Conservation (phyloP, 306 rosid genomes). For the Alnus glutinosa region DNA sequence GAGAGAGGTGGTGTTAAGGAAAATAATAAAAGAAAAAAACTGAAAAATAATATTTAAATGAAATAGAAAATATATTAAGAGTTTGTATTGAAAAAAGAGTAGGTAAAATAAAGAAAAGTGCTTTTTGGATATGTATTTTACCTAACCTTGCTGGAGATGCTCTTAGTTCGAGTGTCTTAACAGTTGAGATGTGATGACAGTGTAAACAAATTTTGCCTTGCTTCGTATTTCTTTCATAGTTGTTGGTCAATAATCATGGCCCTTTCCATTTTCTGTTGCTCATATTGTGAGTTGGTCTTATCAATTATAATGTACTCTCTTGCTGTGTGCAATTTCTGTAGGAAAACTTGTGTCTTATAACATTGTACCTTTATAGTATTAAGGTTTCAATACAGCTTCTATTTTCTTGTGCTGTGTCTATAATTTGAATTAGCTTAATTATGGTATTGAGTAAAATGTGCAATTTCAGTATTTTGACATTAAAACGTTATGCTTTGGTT, state of each 20-base stretch:
- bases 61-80: too few species aligned
- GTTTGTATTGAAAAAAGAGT: too few species aligned
- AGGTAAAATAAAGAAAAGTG: too few species aligned
- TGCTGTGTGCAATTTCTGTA: neutral
- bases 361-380: neutral
- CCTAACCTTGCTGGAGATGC: too few species aligned
- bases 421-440: neutral
- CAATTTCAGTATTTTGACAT: neutral
- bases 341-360: neutral
- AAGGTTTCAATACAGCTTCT: neutral
- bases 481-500: neutral
- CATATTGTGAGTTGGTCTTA: neutral
- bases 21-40: too few species aligned
- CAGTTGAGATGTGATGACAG: neutral
- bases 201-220: neutral
- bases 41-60: too few species aligned
- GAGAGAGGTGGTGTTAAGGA: too few species aligned
- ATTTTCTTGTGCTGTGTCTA: neutral
- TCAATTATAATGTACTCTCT: neutral
- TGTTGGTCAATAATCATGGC: neutral
- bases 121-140: too few species aligned
- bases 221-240: neutral
- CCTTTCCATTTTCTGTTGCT: neutral
- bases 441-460: neutral
- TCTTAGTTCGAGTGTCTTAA: neutral